These are phyloP conservation scores for Sisymbrium altissimum DNA, from an alignment of 345 rosid genomes.

Conservation along the genomic window DNA sequence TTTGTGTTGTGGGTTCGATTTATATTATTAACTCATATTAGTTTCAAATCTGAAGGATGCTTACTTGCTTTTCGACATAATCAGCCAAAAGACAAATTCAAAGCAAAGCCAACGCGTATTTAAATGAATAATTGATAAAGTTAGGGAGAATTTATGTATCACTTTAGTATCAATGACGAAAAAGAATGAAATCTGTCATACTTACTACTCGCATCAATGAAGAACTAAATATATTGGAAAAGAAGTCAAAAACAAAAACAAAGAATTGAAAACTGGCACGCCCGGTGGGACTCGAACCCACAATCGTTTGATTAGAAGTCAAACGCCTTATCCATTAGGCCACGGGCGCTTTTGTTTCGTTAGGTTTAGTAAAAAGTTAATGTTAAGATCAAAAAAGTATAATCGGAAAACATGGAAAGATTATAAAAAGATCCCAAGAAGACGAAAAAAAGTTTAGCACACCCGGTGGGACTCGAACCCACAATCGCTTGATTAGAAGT, in stretches of 20 bases:
- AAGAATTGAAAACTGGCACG: slow-evolving; percentile 3
- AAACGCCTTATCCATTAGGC: slow-evolving; percentile 82
- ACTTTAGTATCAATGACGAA: not conserved
- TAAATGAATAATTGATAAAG: not conserved
- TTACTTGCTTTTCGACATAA: not conserved
- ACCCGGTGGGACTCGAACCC: slow-evolving; percentile 88
- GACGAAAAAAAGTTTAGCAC: slow-evolving; percentile 6
- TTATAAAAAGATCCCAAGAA: no score
- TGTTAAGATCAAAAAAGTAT: no score
- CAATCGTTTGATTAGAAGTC: slow-evolving; percentile 89
- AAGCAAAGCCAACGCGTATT: not conserved
- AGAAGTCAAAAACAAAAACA: not conserved
- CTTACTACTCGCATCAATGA: not conserved
- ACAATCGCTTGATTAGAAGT: slow-evolving; percentile 88
- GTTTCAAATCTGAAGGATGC: not conserved
- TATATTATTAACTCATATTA: not conserved
- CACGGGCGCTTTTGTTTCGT: not conserved
- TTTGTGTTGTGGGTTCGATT: not conserved
- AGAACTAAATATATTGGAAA: not conserved
- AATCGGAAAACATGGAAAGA: no score
- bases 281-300: slow-evolving; percentile 90
- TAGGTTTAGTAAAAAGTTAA: no score
- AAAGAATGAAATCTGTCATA: not conserved
- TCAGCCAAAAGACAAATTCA: not conserved
- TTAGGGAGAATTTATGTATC: not conserved